Percentiles rank a stretch among this genome's conserved stretches.
Conservation (phyloP, 495 filamentous ascomycete species). For the Evansstolkia leycettana region DNA sequence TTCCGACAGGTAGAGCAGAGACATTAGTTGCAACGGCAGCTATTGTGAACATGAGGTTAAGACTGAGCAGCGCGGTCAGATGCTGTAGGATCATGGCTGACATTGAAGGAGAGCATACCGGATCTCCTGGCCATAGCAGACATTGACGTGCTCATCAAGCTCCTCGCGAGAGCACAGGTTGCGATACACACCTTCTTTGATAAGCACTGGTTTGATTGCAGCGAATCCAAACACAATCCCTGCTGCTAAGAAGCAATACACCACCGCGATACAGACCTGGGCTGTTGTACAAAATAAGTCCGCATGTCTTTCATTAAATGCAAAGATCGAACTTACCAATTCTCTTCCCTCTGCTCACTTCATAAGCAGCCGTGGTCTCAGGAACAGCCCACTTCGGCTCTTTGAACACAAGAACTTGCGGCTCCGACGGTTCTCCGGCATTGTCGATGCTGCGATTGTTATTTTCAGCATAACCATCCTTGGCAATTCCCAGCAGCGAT, state of each 20-base stretch:
- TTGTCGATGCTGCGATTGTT: background rate
- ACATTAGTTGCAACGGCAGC: constrained; percentile 59
- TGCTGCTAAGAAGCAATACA: constrained; percentile 74
- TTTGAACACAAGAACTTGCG: background rate
- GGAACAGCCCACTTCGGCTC: constrained; percentile 8
- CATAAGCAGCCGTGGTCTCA: constrained; percentile 53
- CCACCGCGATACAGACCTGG: constrained; percentile 43
- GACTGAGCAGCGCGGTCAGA: constrained; percentile 15
- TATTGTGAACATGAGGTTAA: constrained; percentile 88
- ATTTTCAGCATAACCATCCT: constrained; percentile 7
- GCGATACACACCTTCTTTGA: constrained; percentile 61
- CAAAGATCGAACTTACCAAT: constrained; percentile 37
- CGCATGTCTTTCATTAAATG: background rate
- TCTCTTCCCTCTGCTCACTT: constrained; percentile 52
- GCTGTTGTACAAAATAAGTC: constrained; percentile 10
- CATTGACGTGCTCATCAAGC: constrained; percentile 44
- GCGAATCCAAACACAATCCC: constrained; percentile 72
- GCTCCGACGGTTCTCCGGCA: constrained; percentile 2
- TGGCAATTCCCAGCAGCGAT: constrained; percentile 12
- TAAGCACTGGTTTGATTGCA: constrained; percentile 71
- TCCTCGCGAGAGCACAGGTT: constrained; percentile 49
- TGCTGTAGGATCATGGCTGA: background rate
- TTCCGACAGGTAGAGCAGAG: constrained; percentile 52
- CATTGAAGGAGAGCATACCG: constrained; percentile 28
- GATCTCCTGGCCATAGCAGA: constrained; percentile 68